phyloP scores from a whole-genome alignment of 2,329 filamentous ascomycete genomes.

The Tolypocladium capitatum region DNA sequence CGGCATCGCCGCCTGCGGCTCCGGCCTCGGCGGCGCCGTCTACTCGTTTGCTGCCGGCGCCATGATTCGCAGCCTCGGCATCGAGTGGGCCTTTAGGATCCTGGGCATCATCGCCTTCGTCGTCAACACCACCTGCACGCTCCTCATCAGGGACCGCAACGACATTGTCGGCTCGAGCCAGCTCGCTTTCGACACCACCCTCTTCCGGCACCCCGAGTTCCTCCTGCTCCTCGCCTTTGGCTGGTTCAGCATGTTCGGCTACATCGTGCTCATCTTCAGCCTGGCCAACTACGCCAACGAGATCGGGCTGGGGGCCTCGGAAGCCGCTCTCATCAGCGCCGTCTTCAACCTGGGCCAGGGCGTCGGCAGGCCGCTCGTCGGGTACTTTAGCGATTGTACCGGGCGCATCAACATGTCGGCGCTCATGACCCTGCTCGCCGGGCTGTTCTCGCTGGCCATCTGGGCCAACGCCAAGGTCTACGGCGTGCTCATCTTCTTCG shows the following conservation, averaged over 20 bases:
- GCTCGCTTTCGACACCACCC: constrained; percentile 47
- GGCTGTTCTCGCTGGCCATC: constrained; percentile 52
- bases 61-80: constrained; percentile 50
- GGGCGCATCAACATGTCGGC: constrained; percentile 63
- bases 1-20: constrained; percentile 53
- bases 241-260: constrained; percentile 59
- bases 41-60: constrained; percentile 56
- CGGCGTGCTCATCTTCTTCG: constrained; percentile 58
- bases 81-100: constrained; percentile 55
- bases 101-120: constrained; percentile 49
- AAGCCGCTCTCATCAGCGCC: constrained; percentile 61
- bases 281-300: constrained; percentile 59
- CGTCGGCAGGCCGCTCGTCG: constrained; percentile 58
- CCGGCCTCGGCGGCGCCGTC: constrained; percentile 58
- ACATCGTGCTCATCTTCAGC: constrained; percentile 65
- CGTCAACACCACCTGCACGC: constrained; percentile 48
- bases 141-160: constrained; percentile 60
- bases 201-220: constrained; percentile 52
- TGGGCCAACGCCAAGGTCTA: constrained; percentile 57
- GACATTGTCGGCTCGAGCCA: constrained; percentile 55
- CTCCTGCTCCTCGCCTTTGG: constrained; percentile 53
- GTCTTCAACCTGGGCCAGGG: constrained; percentile 56
- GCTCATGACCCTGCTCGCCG: constrained; percentile 49
- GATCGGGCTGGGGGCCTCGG: constrained; percentile 51
- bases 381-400: constrained; percentile 55